Evolutionary conservation across 169 alveolate species (phyloP), one percentile per base, ranked within the genome.

Genomic region (Plasmodium coatneyi): DNA sequence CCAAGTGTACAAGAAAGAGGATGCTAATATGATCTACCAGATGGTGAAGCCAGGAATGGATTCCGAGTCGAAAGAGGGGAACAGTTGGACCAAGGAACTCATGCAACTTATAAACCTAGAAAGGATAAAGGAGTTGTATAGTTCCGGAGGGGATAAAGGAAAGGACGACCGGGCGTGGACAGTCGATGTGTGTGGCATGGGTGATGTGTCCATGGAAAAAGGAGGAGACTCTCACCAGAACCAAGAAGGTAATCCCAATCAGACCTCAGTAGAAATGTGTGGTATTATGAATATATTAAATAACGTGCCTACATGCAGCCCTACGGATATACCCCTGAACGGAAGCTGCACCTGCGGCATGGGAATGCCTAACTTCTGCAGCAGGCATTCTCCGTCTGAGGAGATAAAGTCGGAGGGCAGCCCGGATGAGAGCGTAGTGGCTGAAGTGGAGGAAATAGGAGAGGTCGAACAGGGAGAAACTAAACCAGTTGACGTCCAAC

Each of bases 251-350:
- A 5, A 66, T 7, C 34, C 6, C 5, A 25, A 25, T 5, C 32
- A 28, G 9, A 10, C 4, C 30, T 1, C 32, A 66, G 36, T 66
- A 22, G n/a, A 66, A n/a, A 66, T 66, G 76, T 82, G 79, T 71
- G 92, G 83, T 30, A 43, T 72, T 16, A 71, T 71, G 78, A 30
- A 84, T 32, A n/a, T 84, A 22, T 22, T 84, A 22, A 70, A 84
- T 74, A 84, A 56, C 25, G 76, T 71, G 19, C 49, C 82, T 70
- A 43, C 49, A 3, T 54, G 30, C 52, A 72, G 22, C 7, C 56
- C 49, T 10, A 30, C 54, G 14, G 52, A 71, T 34, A 49, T 30
- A 0, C 6, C 71, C 14, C 3, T 83, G 10, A 66, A 84, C 36
- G 76, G 34, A 1, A 43, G 34, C 32, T 41, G 49, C 32, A 32